These are phyloP conservation scores for Ricinus communis DNA, from an alignment of 345 rosid species.

Conservation along the genomic window DNA sequence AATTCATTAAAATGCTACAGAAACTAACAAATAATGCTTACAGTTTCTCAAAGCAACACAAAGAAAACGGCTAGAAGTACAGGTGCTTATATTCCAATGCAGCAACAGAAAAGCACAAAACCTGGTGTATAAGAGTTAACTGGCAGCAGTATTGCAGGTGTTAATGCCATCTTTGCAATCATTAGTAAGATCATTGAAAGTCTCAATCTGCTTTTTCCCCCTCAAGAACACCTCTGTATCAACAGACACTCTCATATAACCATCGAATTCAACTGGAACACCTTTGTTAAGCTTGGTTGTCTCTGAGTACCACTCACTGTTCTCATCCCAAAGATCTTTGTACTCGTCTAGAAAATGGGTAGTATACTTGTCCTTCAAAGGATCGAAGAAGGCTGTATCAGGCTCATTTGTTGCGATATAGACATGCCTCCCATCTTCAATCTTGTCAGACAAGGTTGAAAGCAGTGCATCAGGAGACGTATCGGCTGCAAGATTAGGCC, in stretches of 20 bases:
- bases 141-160: constrained; percentile 68
- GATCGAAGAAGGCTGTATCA: constrained; percentile 61
- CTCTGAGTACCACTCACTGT: constrained; percentile 87
- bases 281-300: constrained; percentile 79
- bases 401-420: constrained; percentile 86
- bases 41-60: constrained; percentile 21
- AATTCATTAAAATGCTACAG: constrained; percentile 19
- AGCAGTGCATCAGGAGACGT: constrained; percentile 68
- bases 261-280: constrained; percentile 81
- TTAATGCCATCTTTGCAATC: constrained; percentile 89
- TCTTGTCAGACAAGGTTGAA: constrained; percentile 60
- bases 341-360: constrained; percentile 84
- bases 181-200: constrained; percentile 83
- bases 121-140: constrained; percentile 33
- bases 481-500: constrained; percentile 85
- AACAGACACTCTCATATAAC: constrained; percentile 84
- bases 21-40: constrained; percentile 22
- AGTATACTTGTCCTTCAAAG: constrained; percentile 74
- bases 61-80: constrained; percentile 20
- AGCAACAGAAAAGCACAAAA: constrained; percentile 13
- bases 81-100: constrained; percentile 1
- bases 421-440: constrained; percentile 76
- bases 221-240: constrained; percentile 93
- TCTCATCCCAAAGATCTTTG: constrained; percentile 82
- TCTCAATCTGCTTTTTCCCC: constrained; percentile 92